These are phyloP conservation scores for Brachypodium distachyon DNA, from an alignment of 202 grass and related monocot genomes.

Conservation along the genomic window DNA sequence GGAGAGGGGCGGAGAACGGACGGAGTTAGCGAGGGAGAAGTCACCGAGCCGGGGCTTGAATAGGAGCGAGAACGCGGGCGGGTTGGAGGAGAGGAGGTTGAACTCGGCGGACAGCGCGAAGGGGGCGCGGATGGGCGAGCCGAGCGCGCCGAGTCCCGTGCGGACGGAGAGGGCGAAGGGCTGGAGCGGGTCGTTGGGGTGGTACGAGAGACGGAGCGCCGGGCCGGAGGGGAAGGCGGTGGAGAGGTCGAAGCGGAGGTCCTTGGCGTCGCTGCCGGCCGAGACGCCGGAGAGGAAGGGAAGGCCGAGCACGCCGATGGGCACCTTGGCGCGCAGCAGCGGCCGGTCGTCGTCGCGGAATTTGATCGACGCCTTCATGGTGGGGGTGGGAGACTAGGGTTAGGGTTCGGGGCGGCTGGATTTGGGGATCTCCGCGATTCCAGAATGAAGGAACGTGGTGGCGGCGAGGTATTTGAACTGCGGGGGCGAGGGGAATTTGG, in stretches of 20 bases:
- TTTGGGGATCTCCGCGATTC: background rate
- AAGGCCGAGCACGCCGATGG: constrained; percentile 70
- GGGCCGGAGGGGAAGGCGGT: constrained; percentile 65
- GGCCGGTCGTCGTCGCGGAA: constrained; percentile 79
- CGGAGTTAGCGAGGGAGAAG: constrained; percentile 67
- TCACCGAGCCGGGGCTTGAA: constrained; percentile 82
- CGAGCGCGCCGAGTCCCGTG: constrained; percentile 57
- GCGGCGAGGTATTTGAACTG: constrained; percentile 9
- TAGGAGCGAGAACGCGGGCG: constrained; percentile 53
- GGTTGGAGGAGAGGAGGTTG: constrained; percentile 53
- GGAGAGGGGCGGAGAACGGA: constrained; percentile 24
- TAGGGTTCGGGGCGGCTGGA: background rate
- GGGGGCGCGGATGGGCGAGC: constrained; percentile 47
- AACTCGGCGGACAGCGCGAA: constrained; percentile 69
- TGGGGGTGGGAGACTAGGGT: constrained; percentile 7
- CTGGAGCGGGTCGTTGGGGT: constrained; percentile 57
- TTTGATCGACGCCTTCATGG: constrained; percentile 95
- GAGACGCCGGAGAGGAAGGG: constrained; percentile 70
- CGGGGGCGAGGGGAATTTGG: background rate
- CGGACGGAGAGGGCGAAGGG: constrained; percentile 81
- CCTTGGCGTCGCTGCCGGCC: constrained; percentile 42
- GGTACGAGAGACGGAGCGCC: constrained; percentile 71
- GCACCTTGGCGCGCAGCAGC: constrained; percentile 75
- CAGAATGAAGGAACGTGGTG: background rate
- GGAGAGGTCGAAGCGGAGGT: constrained; percentile 74